Percentiles rank a stretch among this genome's conserved stretches.
phyloP scores from a whole-genome alignment of 805 yeast species.

The Schizosaccharomyces osmophilus region DNA sequence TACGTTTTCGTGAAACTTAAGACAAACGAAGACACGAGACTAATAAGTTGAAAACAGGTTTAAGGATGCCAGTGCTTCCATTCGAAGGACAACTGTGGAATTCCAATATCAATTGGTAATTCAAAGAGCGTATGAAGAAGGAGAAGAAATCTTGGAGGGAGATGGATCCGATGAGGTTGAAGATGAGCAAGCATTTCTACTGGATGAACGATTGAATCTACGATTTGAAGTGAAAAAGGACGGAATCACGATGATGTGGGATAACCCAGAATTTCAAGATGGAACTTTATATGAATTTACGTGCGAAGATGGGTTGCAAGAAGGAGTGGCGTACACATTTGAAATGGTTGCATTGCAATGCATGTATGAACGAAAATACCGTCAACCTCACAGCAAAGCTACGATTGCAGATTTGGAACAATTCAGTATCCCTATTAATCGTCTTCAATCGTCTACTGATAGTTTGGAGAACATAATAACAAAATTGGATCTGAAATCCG shows the following conservation, averaged over 20 bases:
- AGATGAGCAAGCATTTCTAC: conserved; percentile 53
- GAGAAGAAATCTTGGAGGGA: conserved; percentile 27
- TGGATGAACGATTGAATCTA: conserved; percentile 36
- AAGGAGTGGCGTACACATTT: conserved; percentile 36
- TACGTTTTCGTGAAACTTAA: conserved; percentile 4
- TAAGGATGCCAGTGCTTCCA: conserved; percentile 52
- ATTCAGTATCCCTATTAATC: conserved; percentile 15
- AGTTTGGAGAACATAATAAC: background rate
- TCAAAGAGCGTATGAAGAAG: conserved; percentile 43
- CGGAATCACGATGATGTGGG: conserved; percentile 45
- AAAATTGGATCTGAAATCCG: background rate
- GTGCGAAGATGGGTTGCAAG: conserved; percentile 26
- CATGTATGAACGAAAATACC: conserved; percentile 52
- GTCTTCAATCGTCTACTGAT: background rate
- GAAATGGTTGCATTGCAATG: conserved; percentile 38
- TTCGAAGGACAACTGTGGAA: conserved; percentile 42
- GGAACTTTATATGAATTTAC: conserved; percentile 70
- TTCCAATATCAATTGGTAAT: conserved; percentile 48
- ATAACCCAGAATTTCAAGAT: conserved; percentile 58
- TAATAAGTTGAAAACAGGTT: conserved; percentile 21
- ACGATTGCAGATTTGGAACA: conserved; percentile 28
- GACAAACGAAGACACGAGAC: background rate
- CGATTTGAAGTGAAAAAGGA: conserved; percentile 30
- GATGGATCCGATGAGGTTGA: conserved; percentile 14
- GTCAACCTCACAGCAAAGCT: conserved; percentile 18